Evolutionary conservation across 2,329 filamentous ascomycete species (phyloP).

Genomic region (Huntiella moniliformis): DNA sequence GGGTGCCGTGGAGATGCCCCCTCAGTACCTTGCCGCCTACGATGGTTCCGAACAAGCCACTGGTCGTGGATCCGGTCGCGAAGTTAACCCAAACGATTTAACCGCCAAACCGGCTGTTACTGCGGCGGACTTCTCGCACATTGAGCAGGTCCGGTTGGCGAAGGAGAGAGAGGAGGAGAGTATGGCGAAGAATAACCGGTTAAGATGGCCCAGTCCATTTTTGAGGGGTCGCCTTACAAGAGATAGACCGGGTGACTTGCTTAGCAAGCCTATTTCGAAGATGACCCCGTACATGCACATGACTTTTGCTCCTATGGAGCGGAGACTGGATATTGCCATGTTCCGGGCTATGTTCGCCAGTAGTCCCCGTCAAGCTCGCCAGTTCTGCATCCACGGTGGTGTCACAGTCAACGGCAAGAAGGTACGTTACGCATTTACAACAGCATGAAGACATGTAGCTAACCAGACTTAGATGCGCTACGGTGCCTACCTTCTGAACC

Average conservation of each 20-base stretch:
- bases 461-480: slow-evolving; percentile 52
- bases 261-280: slow-evolving; percentile 19
- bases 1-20: slow-evolving; percentile 71
- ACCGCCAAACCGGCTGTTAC: slow-evolving; percentile 13
- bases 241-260: slow-evolving; percentile 16
- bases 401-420: slow-evolving; percentile 95
- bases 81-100: slow-evolving; percentile 15
- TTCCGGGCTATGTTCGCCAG: slow-evolving; percentile 89
- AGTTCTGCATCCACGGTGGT: slow-evolving; percentile 81
- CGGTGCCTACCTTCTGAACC: slow-evolving; percentile 85
- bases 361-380: slow-evolving; percentile 77
- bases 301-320: slow-evolving; percentile 80
- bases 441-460: neutral
- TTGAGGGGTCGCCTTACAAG: slow-evolving; percentile 5
- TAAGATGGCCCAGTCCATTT: slow-evolving; percentile 6
- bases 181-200: slow-evolving; percentile 2
- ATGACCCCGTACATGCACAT: slow-evolving; percentile 88
- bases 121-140: slow-evolving; percentile 13
- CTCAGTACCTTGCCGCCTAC: slow-evolving; percentile 54
- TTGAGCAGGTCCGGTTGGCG: slow-evolving; percentile 11
- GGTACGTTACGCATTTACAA: slow-evolving; percentile 29
- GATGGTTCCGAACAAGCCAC: slow-evolving; percentile 72
- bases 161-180: slow-evolving; percentile 9
- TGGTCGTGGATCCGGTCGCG: slow-evolving; percentile 61
- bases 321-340: slow-evolving; percentile 82